These are phyloP conservation scores for Blumeria hordei DNA, from an alignment of 2,329 filamentous ascomycete species.

Conservation along the genomic window DNA sequence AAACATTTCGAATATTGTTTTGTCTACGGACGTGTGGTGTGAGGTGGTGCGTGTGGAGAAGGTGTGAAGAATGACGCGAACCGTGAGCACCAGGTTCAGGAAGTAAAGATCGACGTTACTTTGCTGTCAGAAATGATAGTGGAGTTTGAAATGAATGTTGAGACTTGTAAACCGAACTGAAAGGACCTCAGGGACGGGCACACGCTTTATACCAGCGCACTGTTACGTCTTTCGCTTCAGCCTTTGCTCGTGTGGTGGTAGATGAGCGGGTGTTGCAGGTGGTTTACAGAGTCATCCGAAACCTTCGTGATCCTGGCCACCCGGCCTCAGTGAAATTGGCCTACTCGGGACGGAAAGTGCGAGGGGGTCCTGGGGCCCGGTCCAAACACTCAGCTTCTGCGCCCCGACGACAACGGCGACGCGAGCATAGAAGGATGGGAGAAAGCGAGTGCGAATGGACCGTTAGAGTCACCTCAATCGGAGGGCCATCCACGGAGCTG, in stretches of 20 bases:
- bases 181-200: background rate
- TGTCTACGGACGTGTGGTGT: background rate
- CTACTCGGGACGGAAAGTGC: too few relatives aligned
- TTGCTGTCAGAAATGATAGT: background rate
- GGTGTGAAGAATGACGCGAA: background rate
- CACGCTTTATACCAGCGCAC: background rate
- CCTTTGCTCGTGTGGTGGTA: background rate
- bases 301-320: background rate
- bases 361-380: too few relatives aligned
- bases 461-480: too few relatives aligned
- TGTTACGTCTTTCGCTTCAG: background rate
- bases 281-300: background rate
- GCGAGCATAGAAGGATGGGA: too few relatives aligned
- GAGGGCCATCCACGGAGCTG: too few relatives aligned
- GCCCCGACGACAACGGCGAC: too few relatives aligned
- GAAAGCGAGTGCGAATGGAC: too few relatives aligned
- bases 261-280: background rate
- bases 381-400: too few relatives aligned
- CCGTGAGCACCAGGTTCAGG: background rate
- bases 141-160: background rate
- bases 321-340: too few relatives aligned
- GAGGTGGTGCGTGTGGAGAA: background rate
- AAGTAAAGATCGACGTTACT: background rate
- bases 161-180: background rate
- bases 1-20: background rate